Conservation (phyloP, 148 eudicot genomes). For the Agrostemma githago region DNA sequence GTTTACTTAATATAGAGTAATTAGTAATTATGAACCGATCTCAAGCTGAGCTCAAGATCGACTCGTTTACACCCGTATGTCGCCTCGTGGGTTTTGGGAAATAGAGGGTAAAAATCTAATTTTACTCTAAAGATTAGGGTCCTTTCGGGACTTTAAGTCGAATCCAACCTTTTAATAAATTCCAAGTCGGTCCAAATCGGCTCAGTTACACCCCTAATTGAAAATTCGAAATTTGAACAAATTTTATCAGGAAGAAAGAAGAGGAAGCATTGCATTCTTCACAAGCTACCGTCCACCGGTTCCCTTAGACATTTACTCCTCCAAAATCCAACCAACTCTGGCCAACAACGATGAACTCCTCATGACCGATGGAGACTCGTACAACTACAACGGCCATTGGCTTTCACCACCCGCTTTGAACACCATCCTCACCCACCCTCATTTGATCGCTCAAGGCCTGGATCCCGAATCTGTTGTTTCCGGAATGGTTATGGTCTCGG, state of each 20-base stretch:
- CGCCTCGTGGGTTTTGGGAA: no score
- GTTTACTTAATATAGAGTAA: no score
- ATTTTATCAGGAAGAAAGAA: background rate
- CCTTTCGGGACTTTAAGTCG: no score
- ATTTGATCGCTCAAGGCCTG: background rate
- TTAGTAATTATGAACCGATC: no score
- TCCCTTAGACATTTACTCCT: constrained; percentile 17
- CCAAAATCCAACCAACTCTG: background rate
- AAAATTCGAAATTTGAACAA: no score
- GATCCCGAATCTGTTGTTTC: background rate
- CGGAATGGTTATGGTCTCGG: constrained; percentile 19
- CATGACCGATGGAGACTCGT: constrained; percentile 16
- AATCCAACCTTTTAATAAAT: no score
- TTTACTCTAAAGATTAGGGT: no score
- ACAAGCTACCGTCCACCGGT: constrained; percentile 25
- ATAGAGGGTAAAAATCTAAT: no score
- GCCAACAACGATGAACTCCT: background rate
- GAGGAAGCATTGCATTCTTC: constrained; percentile 15
- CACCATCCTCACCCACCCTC: background rate
- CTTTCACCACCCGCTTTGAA: constrained; percentile 7
- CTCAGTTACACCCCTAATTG: no score
- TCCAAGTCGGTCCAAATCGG: no score
- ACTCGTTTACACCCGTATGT: no score
- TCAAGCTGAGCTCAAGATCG: no score
- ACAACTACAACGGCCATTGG: constrained; percentile 20